Percentiles rank a stretch among this genome's conserved stretches.
Conservation (phyloP, 129 eudicot genomes). For the sunflower (Helianthus annuus) region HanXRQr2.0-SUNRISE NC_035438.2:28604605-28605104, state of each 20-base stretch:
- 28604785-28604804: constrained; percentile 2
- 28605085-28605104: constrained; percentile 67
- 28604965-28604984: constrained; percentile 50
- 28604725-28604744: constrained; percentile 74
- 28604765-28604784: constrained; percentile 81
- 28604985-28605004: constrained; percentile 49
- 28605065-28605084: constrained; percentile 60
- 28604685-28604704: constrained; percentile 59
- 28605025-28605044: constrained; percentile 18
- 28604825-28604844: neutral
- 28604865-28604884: constrained; percentile 42
- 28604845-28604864: neutral
- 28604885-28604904: constrained; percentile 74
- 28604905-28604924: constrained; percentile 56
- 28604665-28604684: neutral
- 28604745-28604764: constrained; percentile 83
- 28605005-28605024: constrained; percentile 40
- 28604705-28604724: constrained; percentile 59
- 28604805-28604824: neutral
- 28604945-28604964: constrained; percentile 45
- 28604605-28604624: constrained; percentile 34
- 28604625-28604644: neutral
- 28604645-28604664: neutral
- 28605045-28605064: constrained; percentile 33
- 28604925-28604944: constrained; percentile 41